A percentile compares a stretch with the other conserved stretches of the same genome.
These are phyloP conservation scores for Simplicillium sp. DNA, from an alignment of 2,329 filamentous ascomycete genomes.

Conservation along the genomic window DNA sequence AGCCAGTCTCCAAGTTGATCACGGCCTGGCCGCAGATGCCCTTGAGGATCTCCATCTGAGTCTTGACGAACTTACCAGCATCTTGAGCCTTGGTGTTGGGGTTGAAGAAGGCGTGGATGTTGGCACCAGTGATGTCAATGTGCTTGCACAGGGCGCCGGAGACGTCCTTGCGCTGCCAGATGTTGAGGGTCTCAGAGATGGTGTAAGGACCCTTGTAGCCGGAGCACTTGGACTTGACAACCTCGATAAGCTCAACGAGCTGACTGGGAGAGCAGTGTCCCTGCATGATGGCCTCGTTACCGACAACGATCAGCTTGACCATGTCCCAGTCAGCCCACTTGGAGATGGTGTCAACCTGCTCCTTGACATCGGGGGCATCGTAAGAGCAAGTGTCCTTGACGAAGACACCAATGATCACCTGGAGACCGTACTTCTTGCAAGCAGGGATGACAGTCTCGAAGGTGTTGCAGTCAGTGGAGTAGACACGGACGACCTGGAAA, in stretches of 20 bases:
- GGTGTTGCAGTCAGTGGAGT: constrained; percentile 84
- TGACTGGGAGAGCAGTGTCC: constrained; percentile 52
- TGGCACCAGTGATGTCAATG: constrained; percentile 73
- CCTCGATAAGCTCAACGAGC: constrained; percentile 61
- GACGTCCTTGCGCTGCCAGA: constrained; percentile 59
- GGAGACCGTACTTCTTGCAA: constrained; percentile 55
- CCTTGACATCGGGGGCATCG: constrained; percentile 48
- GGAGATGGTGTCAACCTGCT: constrained; percentile 67
- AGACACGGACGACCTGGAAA: constrained; percentile 68
- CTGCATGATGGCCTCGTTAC: constrained; percentile 85
- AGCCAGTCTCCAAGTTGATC: constrained; percentile 85
- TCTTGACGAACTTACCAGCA: constrained; percentile 68
- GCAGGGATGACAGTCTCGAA: constrained; percentile 67
- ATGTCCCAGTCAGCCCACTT: constrained; percentile 65
- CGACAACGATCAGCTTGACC: constrained; percentile 73
- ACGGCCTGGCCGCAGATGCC: constrained; percentile 64
- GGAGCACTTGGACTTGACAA: constrained; percentile 57
- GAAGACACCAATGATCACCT: constrained; percentile 82
- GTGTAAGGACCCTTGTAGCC: constrained; percentile 70
- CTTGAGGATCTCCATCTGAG: constrained; percentile 64
- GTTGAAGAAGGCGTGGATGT: constrained; percentile 96
- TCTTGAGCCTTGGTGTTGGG: constrained; percentile 46
- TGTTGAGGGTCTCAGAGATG: constrained; percentile 76
- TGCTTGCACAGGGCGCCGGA: constrained; percentile 53
- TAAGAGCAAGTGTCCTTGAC: constrained; percentile 58